Conservation (phyloP, 2,329 filamentous ascomycete genomes). For the Ramularia endophylla region DNA sequence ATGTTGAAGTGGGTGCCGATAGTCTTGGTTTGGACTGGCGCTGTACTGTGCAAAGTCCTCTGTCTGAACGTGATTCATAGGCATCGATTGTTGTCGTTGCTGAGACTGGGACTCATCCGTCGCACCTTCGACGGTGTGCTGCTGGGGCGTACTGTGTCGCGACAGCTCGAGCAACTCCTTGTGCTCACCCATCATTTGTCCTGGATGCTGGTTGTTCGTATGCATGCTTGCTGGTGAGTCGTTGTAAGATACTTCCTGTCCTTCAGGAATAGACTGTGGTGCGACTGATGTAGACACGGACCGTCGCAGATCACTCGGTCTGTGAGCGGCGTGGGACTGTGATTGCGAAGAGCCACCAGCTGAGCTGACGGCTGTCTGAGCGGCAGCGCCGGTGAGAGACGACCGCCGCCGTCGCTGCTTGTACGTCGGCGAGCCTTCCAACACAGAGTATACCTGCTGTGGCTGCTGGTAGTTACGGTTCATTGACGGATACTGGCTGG, state of each 20-base stretch:
- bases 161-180: constrained; percentile 79
- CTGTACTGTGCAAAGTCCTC: constrained; percentile 64
- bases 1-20: constrained; percentile 43
- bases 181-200: constrained; percentile 60
- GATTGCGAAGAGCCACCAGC: constrained; percentile 36
- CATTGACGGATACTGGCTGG: constrained; percentile 70
- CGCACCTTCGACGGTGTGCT: constrained; percentile 76
- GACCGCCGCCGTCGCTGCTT: constrained; percentile 94
- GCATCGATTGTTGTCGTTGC: constrained; percentile 50
- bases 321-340: constrained; percentile 56
- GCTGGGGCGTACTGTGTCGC: constrained; percentile 82
- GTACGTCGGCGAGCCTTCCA: constrained; percentile 97
- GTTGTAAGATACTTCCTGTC: constrained; percentile 62
- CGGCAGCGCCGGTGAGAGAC: constrained; percentile 73
- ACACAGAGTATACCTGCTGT: constrained; percentile 82
- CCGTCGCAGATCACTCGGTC: constrained; percentile 82
- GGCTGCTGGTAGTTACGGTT: constrained; percentile 52
- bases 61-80: constrained; percentile 51
- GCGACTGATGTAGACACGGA: constrained; percentile 86
- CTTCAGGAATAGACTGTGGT: constrained; percentile 52
- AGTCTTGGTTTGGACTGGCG: constrained; percentile 38
- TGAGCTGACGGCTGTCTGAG: constrained; percentile 46
- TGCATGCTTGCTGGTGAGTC: constrained; percentile 74
- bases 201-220: constrained; percentile 61
- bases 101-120: constrained; percentile 43